These are phyloP conservation scores for Aspergillus thermomutatus DNA, from an alignment of 2,329 filamentous ascomycete species.

Conservation along the genomic window DNA sequence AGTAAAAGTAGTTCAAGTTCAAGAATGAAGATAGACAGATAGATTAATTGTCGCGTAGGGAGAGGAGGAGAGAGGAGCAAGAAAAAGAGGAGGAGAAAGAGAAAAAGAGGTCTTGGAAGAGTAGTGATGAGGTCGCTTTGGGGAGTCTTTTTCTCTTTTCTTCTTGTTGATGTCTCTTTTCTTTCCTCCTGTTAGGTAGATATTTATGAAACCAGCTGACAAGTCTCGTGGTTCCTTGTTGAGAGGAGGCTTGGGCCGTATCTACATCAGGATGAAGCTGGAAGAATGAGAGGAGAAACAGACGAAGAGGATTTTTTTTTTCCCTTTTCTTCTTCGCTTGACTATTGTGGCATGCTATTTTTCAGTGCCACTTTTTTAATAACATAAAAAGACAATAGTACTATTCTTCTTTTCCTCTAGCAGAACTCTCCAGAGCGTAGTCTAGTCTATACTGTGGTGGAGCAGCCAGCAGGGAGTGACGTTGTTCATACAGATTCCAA, in stretches of 20 bases:
- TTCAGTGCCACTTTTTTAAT: not conserved
- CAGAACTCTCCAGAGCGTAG: not conserved
- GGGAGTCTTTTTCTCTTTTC: slow-evolving; percentile 3
- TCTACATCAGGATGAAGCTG: not conserved
- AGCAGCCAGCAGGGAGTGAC: not conserved
- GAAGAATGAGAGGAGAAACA: not conserved
- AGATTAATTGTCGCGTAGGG: not conserved
- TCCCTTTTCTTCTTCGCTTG: not conserved
- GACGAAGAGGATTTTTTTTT: not conserved
- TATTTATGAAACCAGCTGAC: not conserved
- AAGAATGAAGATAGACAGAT: not conserved
- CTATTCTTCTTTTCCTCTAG: not conserved
- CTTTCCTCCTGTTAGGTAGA: not conserved
- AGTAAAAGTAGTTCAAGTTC: not conserved
- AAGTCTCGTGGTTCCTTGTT: not conserved
- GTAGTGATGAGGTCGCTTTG: not conserved
- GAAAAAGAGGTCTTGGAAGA: not conserved
- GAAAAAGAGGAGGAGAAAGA: not conserved
- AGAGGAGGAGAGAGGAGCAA: not conserved
- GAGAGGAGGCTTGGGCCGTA: not conserved
- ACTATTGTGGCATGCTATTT: not conserved
- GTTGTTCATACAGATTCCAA: not conserved
- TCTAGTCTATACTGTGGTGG: not conserved
- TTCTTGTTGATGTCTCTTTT: not conserved
- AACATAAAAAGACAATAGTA: too few relatives aligned